These are phyloP conservation scores for Cryomyces antarcticus DNA, from an alignment of 495 filamentous ascomycete species.

Conservation along the genomic window DNA sequence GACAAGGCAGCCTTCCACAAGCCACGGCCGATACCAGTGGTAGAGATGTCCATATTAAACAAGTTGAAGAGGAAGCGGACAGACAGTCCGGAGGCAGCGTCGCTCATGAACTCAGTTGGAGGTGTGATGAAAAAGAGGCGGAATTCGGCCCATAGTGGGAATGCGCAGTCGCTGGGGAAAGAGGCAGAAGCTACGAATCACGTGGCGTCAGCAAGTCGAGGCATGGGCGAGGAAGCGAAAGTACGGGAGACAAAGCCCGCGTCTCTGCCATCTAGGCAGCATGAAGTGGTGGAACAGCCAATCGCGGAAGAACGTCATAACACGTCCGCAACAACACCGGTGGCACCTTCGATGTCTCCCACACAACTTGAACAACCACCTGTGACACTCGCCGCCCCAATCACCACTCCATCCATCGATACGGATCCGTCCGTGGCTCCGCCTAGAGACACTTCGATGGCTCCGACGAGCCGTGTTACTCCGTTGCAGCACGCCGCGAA, in stretches of 20 bases:
- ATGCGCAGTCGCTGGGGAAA: conserved; percentile 3
- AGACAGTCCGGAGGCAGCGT: conserved; percentile 11
- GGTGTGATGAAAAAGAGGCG: not conserved
- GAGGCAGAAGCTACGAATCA: conserved; percentile 9
- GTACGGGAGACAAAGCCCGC: conserved; percentile 7
- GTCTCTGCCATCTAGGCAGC: conserved; percentile 1
- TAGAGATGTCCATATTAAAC: conserved; percentile 16
- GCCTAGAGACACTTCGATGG: not conserved
- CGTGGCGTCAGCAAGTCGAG: conserved; percentile 9
- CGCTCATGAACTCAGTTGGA: conserved; percentile 3
- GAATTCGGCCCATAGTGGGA: not conserved
- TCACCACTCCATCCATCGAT: not conserved
- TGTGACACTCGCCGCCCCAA: not conserved
- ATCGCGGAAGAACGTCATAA: not conserved
- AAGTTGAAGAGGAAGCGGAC: conserved; percentile 18
- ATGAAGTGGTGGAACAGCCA: not conserved
- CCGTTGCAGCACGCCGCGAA: conserved; percentile 34
- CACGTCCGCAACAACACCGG: not conserved
- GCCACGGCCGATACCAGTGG: conserved; percentile 14
- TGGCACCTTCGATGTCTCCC: not conserved
- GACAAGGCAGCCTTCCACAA: conserved; percentile 13
- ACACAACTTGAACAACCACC: not conserved
- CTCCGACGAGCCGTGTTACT: conserved; percentile 4
- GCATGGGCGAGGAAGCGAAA: conserved; percentile 7
- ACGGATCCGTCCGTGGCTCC: not conserved